Percentiles rank a stretch among this genome's conserved stretches.
These are phyloP conservation scores for Pyronema omphalodes DNA, from an alignment of 495 filamentous ascomycete species.

Conservation along the genomic window DNA sequence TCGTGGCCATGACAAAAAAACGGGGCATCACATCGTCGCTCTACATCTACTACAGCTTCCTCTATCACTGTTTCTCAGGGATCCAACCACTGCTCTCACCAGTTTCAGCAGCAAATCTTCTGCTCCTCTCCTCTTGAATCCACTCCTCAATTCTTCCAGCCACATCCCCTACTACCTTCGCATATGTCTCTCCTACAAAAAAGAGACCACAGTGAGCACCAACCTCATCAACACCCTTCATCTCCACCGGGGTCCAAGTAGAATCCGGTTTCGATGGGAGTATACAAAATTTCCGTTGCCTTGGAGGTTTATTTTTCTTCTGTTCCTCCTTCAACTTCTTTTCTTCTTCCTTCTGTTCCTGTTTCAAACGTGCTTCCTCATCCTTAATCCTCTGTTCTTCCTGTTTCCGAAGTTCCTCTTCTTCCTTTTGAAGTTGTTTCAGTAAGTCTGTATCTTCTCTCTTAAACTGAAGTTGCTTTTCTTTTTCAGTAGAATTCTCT, in stretches of 20 bases:
- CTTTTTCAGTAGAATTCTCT: slow-evolving; percentile 2
- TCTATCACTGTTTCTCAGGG: too few relatives aligned
- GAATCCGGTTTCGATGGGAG: slow-evolving; percentile 43
- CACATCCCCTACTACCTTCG: slow-evolving; percentile 57
- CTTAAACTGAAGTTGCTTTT: background rate
- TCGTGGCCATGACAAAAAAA: too few relatives aligned
- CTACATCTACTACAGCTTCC: too few relatives aligned
- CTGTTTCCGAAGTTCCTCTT: slow-evolving; percentile 11
- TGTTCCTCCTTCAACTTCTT: background rate
- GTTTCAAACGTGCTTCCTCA: background rate
- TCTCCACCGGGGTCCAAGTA: slow-evolving; percentile 57
- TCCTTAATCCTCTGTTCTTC: slow-evolving; percentile 5
- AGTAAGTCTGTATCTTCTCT: slow-evolving; percentile 14
- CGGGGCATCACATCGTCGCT: too few relatives aligned
- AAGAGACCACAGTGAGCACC: slow-evolving; percentile 74
- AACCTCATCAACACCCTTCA: slow-evolving; percentile 71
- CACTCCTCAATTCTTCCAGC: slow-evolving; percentile 50
- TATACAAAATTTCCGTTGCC: slow-evolving; percentile 59
- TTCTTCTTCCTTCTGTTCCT: background rate
- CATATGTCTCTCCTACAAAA: slow-evolving; percentile 49
- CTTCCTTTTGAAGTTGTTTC: slow-evolving; percentile 11
- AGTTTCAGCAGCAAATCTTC: background rate
- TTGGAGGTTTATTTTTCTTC: slow-evolving; percentile 26
- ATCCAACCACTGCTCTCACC: background rate
- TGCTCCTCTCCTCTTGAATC: slow-evolving; percentile 35